Conservation (phyloP, 441 rosid species). For the Codiaeum variegatum region DNA sequence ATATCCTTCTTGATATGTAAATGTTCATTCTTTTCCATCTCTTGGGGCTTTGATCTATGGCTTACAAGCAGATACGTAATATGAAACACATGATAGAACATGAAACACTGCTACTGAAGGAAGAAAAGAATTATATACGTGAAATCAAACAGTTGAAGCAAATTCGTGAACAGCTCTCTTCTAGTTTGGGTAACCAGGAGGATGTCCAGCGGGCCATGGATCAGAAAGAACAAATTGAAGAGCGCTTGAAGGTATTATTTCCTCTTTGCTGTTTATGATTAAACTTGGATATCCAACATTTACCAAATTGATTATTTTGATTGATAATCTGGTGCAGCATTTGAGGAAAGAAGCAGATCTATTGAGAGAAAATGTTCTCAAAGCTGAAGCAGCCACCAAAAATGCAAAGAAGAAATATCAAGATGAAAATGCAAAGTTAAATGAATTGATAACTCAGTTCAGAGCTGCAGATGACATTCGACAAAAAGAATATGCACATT, state of each 20-base stretch:
- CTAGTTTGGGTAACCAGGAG: slow-evolving; percentile 51
- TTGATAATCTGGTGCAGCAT: slow-evolving; percentile 35
- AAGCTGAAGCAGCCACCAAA: slow-evolving; percentile 54
- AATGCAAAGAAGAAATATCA: slow-evolving; percentile 48
- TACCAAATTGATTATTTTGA: slow-evolving; percentile 15
- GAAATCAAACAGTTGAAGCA: slow-evolving; percentile 70
- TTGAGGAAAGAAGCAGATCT: slow-evolving; percentile 64
- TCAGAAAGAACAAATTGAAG: slow-evolving; percentile 59
- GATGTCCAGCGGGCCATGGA: slow-evolving; percentile 60
- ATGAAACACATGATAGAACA: slow-evolving; percentile 73
- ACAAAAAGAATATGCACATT: slow-evolving; percentile 59
- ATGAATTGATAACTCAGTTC: slow-evolving; percentile 41
- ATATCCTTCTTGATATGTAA: slow-evolving; percentile 5
- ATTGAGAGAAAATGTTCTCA: slow-evolving; percentile 48
- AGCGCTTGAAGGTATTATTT: slow-evolving; percentile 58
- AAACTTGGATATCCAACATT: too few relatives aligned
- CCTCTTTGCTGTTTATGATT: background rate
- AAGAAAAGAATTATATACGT: slow-evolving; percentile 70
- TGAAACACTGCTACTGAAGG: slow-evolving; percentile 64
- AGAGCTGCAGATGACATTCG: slow-evolving; percentile 61
- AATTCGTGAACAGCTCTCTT: slow-evolving; percentile 48
- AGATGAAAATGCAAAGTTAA: slow-evolving; percentile 43
- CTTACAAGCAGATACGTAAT: slow-evolving; percentile 50
- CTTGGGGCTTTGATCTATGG: slow-evolving; percentile 13
- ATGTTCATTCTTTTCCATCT: background rate